phyloP scores from a whole-genome alignment of 169 alveolate species.

The Cryptosporidium felis region DNA sequence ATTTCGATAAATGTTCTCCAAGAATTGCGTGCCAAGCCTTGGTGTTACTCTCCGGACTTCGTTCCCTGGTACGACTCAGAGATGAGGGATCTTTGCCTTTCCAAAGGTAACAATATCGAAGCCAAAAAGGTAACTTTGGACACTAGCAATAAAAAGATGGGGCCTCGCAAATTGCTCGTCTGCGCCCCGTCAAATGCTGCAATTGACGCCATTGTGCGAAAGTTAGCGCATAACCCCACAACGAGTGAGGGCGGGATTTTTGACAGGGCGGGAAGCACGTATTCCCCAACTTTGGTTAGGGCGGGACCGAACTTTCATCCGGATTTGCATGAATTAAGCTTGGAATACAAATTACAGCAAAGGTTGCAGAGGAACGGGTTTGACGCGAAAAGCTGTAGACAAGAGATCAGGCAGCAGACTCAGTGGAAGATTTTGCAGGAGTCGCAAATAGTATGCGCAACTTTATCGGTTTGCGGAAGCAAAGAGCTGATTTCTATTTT shows the following conservation, averaged over 20 bases:
- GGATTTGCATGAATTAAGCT: constrained; percentile 84
- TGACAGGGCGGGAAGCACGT: constrained; percentile 83
- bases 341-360: constrained; percentile 83
- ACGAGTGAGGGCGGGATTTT: constrained; percentile 86
- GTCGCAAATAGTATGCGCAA: constrained; percentile 87
- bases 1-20: not conserved
- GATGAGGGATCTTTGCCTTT: not conserved
- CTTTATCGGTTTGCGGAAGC: constrained; percentile 90
- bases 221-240: constrained; percentile 78
- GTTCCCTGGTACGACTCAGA: constrained; percentile 68
- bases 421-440: constrained; percentile 81
- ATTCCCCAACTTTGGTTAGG: constrained; percentile 82
- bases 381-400: constrained; percentile 25
- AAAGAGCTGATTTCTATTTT: constrained; percentile 79
- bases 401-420: constrained; percentile 53
- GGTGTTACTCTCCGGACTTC: constrained; percentile 52
- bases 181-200: constrained; percentile 99
- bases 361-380: constrained; percentile 74
- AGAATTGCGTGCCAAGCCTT: constrained; percentile 14
- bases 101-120: constrained; percentile 1
- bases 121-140: constrained; percentile 35
- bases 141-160: constrained; percentile 29
- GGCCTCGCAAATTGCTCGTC: constrained; percentile 83
- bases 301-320: constrained; percentile 91
- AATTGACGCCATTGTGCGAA: constrained; percentile 96